Base-by-base conservation (phyloP, 192 early-diverging fungal species). In the Coemansia sp. region DNA sequence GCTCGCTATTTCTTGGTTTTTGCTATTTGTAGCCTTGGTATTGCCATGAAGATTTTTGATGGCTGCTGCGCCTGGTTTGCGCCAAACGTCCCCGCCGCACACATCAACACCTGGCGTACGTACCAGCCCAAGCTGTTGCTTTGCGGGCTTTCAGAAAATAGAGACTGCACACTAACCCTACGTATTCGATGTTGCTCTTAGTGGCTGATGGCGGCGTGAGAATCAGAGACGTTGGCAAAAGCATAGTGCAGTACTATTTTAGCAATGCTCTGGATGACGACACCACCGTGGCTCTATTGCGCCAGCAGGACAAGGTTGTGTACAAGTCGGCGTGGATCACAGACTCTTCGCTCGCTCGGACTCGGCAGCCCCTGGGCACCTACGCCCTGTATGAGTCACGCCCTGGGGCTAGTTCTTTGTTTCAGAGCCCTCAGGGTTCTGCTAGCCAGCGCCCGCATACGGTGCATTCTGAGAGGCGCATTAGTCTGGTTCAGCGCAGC, bases 41-140 rank as follows among this genome's bases (percentile, higher is more conserved):
- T 26, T 70, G 34, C 60, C 24, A 86, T 86, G 86, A 70, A 74
- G 46, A 57, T 77, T 21, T 82, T 82, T 24, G 75, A 82, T 62
- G 71, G 75, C 21, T 42, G 55, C 24, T 50, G 70, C 28, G 79
- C 79, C 5, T 82, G 75, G 79, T 82, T 82, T 43, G 67, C 79
- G 24, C 50, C 75, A 10, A 82, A 65, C 42, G 79, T 82, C 10
- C 79, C 79, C 0, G 34, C 53, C 0, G 20, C 71, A 14, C 79
- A 82, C 34, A 70, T 82, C 23, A 68, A 64, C 48, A 51, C 68
- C 5, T 82, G 79, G 79, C 28, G 61, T 70, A 70, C 13, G 68
- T 70, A 55, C 34, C 5, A 11, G 23, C 11, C 31, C 31, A 31
- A 60, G 35, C 9, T n/a, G n/a, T n/a, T n/a, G n/a, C n/a, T n/a